Conservation (phyloP, 306 rosid species). For the Prunus salicina region DNA sequence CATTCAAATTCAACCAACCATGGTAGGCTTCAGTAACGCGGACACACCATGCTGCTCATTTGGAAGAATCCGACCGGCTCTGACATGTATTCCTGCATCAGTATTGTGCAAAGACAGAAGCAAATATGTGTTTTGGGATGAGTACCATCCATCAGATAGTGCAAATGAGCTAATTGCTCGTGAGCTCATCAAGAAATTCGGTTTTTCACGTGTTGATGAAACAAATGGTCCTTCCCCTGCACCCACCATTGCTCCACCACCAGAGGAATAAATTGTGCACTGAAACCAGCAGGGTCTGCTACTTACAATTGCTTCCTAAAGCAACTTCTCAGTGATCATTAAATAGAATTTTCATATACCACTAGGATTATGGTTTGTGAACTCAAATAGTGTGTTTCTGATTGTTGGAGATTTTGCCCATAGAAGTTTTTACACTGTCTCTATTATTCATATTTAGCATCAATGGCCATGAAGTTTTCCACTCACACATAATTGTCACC, state of each 20-base stretch:
- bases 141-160: conserved; percentile 85
- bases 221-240: conserved; percentile 39
- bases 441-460: neutral
- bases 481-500: neutral
- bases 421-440: neutral
- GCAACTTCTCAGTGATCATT: neutral
- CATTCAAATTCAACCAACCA: neutral
- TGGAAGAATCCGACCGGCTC: conserved; percentile 76
- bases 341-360: neutral
- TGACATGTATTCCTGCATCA: conserved; percentile 87
- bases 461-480: neutral
- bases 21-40: conserved; percentile 68
- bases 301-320: neutral
- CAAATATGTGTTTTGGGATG: conserved; percentile 96
- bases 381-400: neutral
- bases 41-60: conserved; percentile 90
- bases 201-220: conserved; percentile 27
- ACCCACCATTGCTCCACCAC: conserved; percentile 58
- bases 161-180: conserved; percentile 78
- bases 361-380: neutral
- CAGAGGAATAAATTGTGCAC: conserved; percentile 19
- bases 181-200: conserved; percentile 85
- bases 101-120: conserved; percentile 80
- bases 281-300: neutral
- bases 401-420: neutral